Conservation (phyloP, 148 eudicot species). For the Fallopia convolvulus region DNA sequence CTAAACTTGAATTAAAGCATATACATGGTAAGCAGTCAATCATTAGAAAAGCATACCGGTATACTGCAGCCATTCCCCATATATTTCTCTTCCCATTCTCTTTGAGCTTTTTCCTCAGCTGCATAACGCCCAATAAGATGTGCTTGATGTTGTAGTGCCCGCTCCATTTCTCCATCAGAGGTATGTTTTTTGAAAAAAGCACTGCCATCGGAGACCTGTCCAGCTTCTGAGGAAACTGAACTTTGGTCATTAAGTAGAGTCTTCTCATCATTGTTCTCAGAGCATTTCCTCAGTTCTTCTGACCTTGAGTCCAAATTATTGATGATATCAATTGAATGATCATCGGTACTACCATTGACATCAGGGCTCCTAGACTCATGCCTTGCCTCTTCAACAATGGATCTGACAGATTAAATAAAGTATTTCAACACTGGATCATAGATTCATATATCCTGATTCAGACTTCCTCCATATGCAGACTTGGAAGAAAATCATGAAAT, state of each 20-base stretch:
- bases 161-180: slow-evolving; percentile 49
- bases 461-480: not conserved
- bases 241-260: slow-evolving; percentile 15
- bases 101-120: slow-evolving; percentile 82
- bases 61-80: slow-evolving; percentile 45
- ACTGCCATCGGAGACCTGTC: slow-evolving; percentile 19
- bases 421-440: not conserved
- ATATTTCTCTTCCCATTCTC: slow-evolving; percentile 86
- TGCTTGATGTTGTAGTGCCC: slow-evolving; percentile 65
- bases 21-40: not conserved
- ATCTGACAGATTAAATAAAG: slow-evolving; percentile 36
- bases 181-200: slow-evolving; percentile 13
- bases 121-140: slow-evolving; percentile 56
- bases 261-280: slow-evolving; percentile 19
- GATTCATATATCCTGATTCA: not conserved
- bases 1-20: not conserved
- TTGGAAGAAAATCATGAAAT: not conserved
- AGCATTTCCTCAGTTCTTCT: slow-evolving; percentile 20
- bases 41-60: slow-evolving; percentile 32
- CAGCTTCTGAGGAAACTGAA: slow-evolving; percentile 20
- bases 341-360: slow-evolving; percentile 18
- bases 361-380: slow-evolving; percentile 21
- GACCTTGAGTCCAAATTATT: slow-evolving; percentile 21
- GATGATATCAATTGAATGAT: slow-evolving; percentile 21
- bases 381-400: slow-evolving; percentile 36